A percentile compares a stretch with the other conserved stretches of the same genome.
phyloP scores from a whole-genome alignment of 202 grass and related monocot species.

The Dendrocalamus latiflorus region DNA sequence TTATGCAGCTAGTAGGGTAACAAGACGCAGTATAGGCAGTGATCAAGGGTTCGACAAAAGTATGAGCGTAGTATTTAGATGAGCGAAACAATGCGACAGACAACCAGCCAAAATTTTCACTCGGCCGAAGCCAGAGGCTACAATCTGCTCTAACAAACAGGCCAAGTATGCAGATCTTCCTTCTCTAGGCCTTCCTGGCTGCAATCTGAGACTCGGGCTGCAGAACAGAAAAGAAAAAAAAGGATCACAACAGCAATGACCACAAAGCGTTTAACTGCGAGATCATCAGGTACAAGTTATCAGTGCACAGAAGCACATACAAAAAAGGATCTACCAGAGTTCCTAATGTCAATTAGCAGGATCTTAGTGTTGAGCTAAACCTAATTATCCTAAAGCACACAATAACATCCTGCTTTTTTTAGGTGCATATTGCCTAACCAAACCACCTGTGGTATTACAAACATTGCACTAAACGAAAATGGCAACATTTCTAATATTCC shows the following conservation, averaged over 20 bases:
- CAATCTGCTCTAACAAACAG: slow-evolving; percentile 14
- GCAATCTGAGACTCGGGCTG: slow-evolving; percentile 53
- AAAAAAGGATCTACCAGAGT: not conserved
- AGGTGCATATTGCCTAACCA: too few species aligned
- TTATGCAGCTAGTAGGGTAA: too few species aligned
- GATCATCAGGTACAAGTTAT: not conserved
- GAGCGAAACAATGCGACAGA: too few species aligned
- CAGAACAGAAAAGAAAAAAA: not conserved
- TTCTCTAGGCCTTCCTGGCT: slow-evolving; percentile 51
- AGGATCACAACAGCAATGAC: not conserved
- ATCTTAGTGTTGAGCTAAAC: not conserved
- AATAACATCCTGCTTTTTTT: not conserved
- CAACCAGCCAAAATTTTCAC: slow-evolving; percentile 31
- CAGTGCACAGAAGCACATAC: not conserved
- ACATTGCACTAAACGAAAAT: too few species aligned
- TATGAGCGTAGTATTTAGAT: too few species aligned
- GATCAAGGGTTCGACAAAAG: too few species aligned
- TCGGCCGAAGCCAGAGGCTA: slow-evolving; percentile 1
- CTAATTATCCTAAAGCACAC: not conserved
- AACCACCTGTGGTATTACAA: too few species aligned
- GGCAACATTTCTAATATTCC: too few species aligned
- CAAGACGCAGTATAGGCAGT: too few species aligned
- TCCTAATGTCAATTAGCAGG: not conserved
- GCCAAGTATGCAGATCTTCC: not conserved
- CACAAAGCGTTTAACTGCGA: not conserved